Evolutionary conservation across 164 flowering plant genomes (phyloP), one percentile per base, ranked within the genome.

Genomic region (Santalum album): DNA sequence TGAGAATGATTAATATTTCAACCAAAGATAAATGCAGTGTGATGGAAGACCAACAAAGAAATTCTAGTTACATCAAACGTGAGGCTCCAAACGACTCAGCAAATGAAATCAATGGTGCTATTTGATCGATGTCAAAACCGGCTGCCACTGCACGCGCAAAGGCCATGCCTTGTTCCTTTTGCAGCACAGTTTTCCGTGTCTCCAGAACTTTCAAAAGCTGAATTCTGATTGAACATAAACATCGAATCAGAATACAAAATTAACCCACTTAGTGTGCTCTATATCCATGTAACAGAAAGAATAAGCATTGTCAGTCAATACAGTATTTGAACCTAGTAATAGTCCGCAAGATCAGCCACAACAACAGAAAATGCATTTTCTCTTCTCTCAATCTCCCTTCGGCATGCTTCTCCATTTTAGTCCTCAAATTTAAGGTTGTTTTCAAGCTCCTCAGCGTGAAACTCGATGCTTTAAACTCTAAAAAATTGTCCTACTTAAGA

Each of bases 141-240:
- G 99, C 97, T 57, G 97, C 99, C 17, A 77, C 84, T 60, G 99
- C 95, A 58, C 96, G 90, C 49, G 97, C 99, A 80, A 94, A 94
- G 47, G 99, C 97, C 99, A 94, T 90, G 27, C 87, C 96, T 74
- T 94, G 99, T 75, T 94, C 99, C 62, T 94, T 94, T 68, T 75
- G 85, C 56, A 94, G 77, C 62, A 76, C 77, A 20, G 59, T 69
- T 71, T 74, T 85, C 44, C 99, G 88, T 55, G 95, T 73, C 74
- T 90, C 96, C 52, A 90, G 76, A 46, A 87, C 96, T 68, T 71
- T 84, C 64, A 87, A 46, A 53, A 94, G 87, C 71, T 90, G 85
- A 70, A 78, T 89, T 72, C 99, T 94, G 75, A 60, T 38, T n/a
- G 17, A 65, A 56, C 10, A 48, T 22, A 63, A 39, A 58, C 20